Base-by-base conservation (phyloP, 805 yeast species). In the Candida golubevii region DNA sequence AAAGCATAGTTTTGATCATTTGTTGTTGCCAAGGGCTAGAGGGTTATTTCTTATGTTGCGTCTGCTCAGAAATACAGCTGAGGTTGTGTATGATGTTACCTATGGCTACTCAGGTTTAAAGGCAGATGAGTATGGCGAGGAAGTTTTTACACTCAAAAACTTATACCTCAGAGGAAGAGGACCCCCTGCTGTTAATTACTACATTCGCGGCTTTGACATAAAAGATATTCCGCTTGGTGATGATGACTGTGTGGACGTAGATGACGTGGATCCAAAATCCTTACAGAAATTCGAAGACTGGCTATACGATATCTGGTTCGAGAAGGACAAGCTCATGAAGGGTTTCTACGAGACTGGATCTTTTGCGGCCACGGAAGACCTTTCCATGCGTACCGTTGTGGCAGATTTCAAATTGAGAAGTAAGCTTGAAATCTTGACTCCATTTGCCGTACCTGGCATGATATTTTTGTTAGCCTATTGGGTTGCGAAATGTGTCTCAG, bases 11-110 rank as follows among this genome's bases (percentile, higher is more conserved):
- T 71, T 83, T 51, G 71, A 75, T 34, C 82, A 88, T 60, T 79
- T 86, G 11, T 69, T 93, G 48, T 64, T 89, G n/a, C 99, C 99
- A 12, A 78, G 95, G 44, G 72, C 77, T 0, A 80, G 91, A 30
- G 99, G 99, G 0, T 69, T 93, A 27, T 79, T 85, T 55, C 78
- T 80, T 46, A 72, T 83, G 8, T 71, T 90, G 46, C 67, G 75
- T 40, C 74, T 77, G 45, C 72, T 91, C 48, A 63, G 72, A 15
- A 61, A 69, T 8, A 67, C 83, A 6, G 73, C 79, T 11, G 75
- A 76, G 31, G 75, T 71, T 6, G 75, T 93, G 0, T 87, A 88
- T 58, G 97, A 93, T 63, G 65, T 87, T 31, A 88, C 99, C 0
- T 74, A 88, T 35, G 97, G 83, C 0, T 93, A 89, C 63, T 73